phyloP scores from a whole-genome alignment of 208 protist species.

The Trypanosoma cruzi region DNA sequence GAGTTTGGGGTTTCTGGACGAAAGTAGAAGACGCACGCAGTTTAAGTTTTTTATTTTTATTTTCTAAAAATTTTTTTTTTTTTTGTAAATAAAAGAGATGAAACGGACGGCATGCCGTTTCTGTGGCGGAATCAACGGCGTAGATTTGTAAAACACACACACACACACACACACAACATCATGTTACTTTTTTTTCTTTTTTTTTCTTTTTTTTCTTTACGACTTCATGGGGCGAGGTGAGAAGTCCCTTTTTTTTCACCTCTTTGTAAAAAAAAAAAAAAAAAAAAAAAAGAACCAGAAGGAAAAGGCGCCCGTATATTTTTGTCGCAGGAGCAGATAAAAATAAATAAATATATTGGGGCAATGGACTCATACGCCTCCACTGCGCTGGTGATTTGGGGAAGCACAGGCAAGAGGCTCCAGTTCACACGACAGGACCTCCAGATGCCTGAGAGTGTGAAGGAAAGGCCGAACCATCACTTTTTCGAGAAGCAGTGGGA shows the following conservation, averaged over 20 bases:
- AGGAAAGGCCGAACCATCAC: constrained; percentile 39
- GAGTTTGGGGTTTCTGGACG: no score
- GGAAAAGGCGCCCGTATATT: not conserved
- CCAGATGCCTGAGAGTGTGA: constrained; percentile 62
- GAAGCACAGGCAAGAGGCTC: constrained; percentile 69
- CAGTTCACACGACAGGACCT: constrained; percentile 76
- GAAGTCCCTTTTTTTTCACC: not conserved
- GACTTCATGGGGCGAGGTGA: not conserved
- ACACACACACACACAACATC: no score
- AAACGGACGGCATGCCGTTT: not conserved
- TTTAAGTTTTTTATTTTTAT: no score
- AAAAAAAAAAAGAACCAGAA: not conserved
- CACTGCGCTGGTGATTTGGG: constrained; percentile 70
- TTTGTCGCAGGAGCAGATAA: not conserved
- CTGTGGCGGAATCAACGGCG: not conserved
- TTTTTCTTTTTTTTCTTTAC: not conserved
- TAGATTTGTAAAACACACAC: not conserved
- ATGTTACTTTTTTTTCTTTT: not conserved
- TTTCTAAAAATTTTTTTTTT: not conserved
- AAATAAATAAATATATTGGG: not conserved
- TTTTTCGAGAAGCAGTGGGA: constrained; percentile 89
- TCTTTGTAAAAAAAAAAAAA: not conserved
- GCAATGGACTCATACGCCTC: constrained; percentile 9
- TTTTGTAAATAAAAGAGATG: not conserved
- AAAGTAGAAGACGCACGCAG: no score